Evolutionary conservation across 495 filamentous ascomycete species (phyloP).

Genomic region (Penicillium turbatum): DNA sequence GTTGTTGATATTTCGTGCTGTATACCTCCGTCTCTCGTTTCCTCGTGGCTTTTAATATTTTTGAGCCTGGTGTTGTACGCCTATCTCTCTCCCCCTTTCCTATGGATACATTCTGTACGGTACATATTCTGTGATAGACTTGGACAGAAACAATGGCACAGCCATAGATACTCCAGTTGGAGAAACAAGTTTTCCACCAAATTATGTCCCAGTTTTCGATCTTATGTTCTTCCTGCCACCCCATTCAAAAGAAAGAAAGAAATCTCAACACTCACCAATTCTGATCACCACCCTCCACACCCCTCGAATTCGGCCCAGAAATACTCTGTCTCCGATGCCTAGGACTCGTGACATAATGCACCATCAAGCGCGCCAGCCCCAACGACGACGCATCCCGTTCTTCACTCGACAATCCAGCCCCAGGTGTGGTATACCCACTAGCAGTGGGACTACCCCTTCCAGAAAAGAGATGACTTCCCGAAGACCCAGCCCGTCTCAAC

Average conservation of each 20-base stretch:
- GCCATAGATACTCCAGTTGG: not conserved
- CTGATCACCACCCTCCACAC: not conserved
- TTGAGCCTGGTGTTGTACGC: not conserved
- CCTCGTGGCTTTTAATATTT: not conserved
- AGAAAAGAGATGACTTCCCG: conserved; percentile 8
- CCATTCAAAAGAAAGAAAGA: not conserved
- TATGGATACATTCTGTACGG: not conserved
- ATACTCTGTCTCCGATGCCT: conserved; percentile 31
- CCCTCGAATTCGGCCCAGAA: conserved; percentile 24
- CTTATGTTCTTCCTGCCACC: not conserved
- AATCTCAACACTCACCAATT: not conserved
- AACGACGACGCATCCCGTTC: conserved; percentile 20
- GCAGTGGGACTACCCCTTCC: conserved; percentile 15
- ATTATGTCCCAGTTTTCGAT: not conserved
- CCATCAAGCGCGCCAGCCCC: conserved; percentile 19
- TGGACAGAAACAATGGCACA: not conserved
- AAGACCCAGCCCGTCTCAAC: conserved; percentile 12
- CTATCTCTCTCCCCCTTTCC: not conserved
- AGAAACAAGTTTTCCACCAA: not conserved
- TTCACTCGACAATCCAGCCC: conserved; percentile 20
- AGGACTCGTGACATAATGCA: conserved; percentile 29
- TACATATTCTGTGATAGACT: conserved; percentile 17
- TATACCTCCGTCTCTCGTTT: not conserved
- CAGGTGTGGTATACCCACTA: conserved; percentile 26
- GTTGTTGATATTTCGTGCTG: not conserved